Percentiles rank a stretch among this genome's conserved stretches.
These are phyloP conservation scores for Wickerhamiella azymoides DNA, from an alignment of 805 yeast genomes.

Conservation along the genomic window DNA sequence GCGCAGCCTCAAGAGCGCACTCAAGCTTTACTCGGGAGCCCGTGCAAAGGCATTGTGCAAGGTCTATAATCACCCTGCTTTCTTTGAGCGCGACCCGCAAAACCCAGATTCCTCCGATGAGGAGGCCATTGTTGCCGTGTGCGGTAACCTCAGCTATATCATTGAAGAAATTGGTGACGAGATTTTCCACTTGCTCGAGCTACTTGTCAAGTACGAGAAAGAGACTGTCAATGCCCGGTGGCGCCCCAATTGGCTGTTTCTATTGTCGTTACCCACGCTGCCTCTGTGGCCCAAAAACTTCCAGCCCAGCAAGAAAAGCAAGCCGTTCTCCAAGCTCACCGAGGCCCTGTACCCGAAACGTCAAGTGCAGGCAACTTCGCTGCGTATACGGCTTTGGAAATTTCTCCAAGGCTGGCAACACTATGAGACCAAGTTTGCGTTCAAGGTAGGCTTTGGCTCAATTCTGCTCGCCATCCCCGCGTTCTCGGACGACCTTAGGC, in stretches of 20 bases:
- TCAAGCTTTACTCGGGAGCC: slow-evolving; percentile 40
- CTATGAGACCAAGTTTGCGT: slow-evolving; percentile 63
- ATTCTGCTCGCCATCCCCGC: slow-evolving; percentile 53
- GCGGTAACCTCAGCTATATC: slow-evolving; percentile 63
- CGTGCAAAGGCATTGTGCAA: slow-evolving; percentile 43
- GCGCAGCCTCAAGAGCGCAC: slow-evolving; percentile 34
- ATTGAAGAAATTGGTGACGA: slow-evolving; percentile 51
- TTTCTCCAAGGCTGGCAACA: slow-evolving; percentile 38
- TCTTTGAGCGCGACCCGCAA: slow-evolving; percentile 9
- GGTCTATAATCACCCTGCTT: slow-evolving; percentile 33
- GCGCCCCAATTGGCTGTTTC: not conserved
- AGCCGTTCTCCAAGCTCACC: slow-evolving; percentile 12
- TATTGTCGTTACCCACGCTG: not conserved
- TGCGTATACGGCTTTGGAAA: slow-evolving; percentile 25
- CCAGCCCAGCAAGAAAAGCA: not conserved
- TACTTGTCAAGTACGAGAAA: slow-evolving; percentile 29
- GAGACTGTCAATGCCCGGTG: not conserved
- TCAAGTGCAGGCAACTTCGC: slow-evolving; percentile 11
- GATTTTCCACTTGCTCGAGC: slow-evolving; percentile 33
- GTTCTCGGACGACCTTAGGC: slow-evolving; percentile 41
- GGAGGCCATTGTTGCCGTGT: slow-evolving; percentile 72
- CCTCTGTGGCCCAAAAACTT: not conserved
- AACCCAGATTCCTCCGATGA: slow-evolving; percentile 36
- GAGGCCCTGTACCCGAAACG: slow-evolving; percentile 13
- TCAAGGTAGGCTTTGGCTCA: slow-evolving; percentile 70